A percentile compares a stretch with the other conserved stretches of the same genome.
Evolutionary conservation across 2,329 filamentous ascomycete genomes (phyloP).

Genomic region (Sporothrix pseudoabietina): DNA sequence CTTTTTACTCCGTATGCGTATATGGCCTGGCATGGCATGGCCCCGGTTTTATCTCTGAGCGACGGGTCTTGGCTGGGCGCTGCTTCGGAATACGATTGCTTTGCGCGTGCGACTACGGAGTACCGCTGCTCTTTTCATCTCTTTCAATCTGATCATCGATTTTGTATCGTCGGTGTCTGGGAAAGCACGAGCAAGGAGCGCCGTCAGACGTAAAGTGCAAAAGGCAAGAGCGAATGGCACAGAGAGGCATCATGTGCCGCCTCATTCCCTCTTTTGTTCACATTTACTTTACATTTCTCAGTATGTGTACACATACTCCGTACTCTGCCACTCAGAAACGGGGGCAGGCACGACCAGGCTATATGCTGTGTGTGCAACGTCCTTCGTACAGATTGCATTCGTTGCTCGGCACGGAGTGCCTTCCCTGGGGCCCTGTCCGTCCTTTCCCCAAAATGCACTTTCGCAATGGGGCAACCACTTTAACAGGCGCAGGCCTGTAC

Average conservation of each 20-base stretch:
- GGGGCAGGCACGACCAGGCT: neutral
- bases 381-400: neutral
- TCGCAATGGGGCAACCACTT: neutral
- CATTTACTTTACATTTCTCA: neutral
- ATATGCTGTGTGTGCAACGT: conserved; percentile 9
- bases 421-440: conserved; percentile 8
- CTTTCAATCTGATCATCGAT: neutral
- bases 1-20: neutral
- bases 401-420: neutral
- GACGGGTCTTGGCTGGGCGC: neutral
- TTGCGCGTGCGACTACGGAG: neutral
- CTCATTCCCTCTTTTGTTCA: neutral
- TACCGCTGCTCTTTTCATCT: neutral
- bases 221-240: neutral
- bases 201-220: neutral
- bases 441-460: neutral
- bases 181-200: neutral
- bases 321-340: neutral
- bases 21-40: conserved; percentile 10
- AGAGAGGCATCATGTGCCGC: neutral
- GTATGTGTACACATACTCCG: neutral
- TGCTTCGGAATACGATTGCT: conserved; percentile 19
- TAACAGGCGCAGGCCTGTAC: neutral
- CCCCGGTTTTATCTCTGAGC: neutral
- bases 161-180: neutral